phyloP scores from a whole-genome alignment of 805 yeast species.

The Torulaspora microellipsoides region DNA sequence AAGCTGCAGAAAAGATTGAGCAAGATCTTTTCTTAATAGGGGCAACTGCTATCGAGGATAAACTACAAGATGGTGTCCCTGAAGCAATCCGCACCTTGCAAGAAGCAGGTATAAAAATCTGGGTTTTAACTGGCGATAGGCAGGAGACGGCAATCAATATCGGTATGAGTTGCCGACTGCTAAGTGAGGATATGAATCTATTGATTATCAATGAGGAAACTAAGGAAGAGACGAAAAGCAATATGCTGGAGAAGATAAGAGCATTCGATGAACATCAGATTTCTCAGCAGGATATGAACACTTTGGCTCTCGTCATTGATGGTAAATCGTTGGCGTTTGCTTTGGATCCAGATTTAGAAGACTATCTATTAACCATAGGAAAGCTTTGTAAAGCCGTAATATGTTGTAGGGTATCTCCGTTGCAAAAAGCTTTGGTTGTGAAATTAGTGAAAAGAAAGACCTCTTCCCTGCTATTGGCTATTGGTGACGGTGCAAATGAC shows the following conservation, averaged over 20 bases:
- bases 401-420: slow-evolving; percentile 96
- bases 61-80: slow-evolving; percentile 96
- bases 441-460: slow-evolving; percentile 85
- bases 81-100: slow-evolving; percentile 94
- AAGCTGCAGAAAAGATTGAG: slow-evolving; percentile 86
- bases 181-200: slow-evolving; percentile 94
- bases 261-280: slow-evolving; percentile 67
- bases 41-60: slow-evolving; percentile 98
- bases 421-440: slow-evolving; percentile 94
- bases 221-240: slow-evolving; percentile 68
- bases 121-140: slow-evolving; percentile 98
- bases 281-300: slow-evolving; percentile 63
- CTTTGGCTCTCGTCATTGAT: slow-evolving; percentile 87
- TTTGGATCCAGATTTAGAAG: slow-evolving; percentile 74
- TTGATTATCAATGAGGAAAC: slow-evolving; percentile 83
- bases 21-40: slow-evolving; percentile 75
- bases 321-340: slow-evolving; percentile 90
- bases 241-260: slow-evolving; percentile 66
- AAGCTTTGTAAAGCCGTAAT: slow-evolving; percentile 90
- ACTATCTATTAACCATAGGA: slow-evolving; percentile 71
- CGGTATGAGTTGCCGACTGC: slow-evolving; percentile 94
- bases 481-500: slow-evolving; percentile 99
- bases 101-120: slow-evolving; percentile 92
- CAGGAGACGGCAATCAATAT: slow-evolving; percentile 98
- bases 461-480: slow-evolving; percentile 70